Conservation (phyloP, 208 protist genomes). For the Crithidia acanthocephali region DNA sequence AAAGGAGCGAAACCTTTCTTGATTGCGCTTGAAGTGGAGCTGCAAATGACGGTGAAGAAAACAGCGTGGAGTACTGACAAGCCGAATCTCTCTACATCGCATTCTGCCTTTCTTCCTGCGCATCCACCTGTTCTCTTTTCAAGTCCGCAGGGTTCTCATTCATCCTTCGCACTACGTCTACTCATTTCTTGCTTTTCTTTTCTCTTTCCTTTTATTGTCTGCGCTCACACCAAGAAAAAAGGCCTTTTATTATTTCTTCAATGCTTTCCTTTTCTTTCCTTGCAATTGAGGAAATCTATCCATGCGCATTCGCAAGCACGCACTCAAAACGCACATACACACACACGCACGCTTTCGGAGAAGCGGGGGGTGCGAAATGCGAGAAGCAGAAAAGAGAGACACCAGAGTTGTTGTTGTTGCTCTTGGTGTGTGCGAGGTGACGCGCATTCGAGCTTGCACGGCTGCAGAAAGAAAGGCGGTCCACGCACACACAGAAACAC, state of each 20-base stretch:
- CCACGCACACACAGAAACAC: slow-evolving; percentile 1
- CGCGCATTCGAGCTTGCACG: not conserved
- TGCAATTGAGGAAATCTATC: not conserved
- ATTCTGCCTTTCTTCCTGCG: too few species aligned
- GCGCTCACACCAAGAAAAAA: not conserved
- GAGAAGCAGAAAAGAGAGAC: not conserved
- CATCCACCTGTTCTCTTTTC: too few species aligned
- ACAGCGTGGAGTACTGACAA: too few species aligned
- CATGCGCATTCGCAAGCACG: not conserved
- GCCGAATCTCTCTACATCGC: too few species aligned
- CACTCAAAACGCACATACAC: not conserved
- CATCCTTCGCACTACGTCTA: too few species aligned
- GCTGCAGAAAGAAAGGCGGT: not conserved
- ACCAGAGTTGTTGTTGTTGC: not conserved
- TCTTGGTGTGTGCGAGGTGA: not conserved
- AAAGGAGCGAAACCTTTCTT: too few species aligned
- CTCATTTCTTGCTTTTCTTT: too few species aligned
- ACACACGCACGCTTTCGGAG: not conserved
- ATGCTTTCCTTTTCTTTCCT: not conserved
- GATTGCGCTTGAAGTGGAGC: too few species aligned
- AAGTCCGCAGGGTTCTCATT: too few species aligned
- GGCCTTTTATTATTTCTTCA: too few species aligned
- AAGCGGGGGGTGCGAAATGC: not conserved
- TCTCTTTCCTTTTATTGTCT: not conserved
- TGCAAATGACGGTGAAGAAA: too few species aligned